These are phyloP conservation scores for Penicillium verrucosum DNA, from an alignment of 2,329 filamentous ascomycete species.

Conservation along the genomic window DNA sequence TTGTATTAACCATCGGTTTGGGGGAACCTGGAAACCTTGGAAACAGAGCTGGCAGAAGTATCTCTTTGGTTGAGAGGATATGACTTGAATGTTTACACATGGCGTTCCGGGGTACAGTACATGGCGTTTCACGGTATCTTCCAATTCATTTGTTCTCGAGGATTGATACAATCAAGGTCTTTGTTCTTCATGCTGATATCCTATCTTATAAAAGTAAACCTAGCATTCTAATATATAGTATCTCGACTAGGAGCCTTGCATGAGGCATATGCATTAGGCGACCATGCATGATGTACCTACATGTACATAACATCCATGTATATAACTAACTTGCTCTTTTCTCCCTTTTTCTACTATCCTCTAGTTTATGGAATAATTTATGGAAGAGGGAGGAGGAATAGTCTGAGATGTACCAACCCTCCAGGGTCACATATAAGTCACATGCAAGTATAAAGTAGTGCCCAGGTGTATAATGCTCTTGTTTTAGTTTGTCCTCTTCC, in stretches of 20 bases:
- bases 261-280: background rate
- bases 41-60: conserved; percentile 33
- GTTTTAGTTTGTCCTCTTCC: too few relatives aligned
- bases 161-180: background rate
- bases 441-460: too few relatives aligned
- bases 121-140: background rate
- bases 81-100: background rate
- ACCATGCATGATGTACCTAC: background rate
- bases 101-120: background rate
- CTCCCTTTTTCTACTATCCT: too few relatives aligned
- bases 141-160: background rate
- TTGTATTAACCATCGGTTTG: conserved; percentile 37
- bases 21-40: conserved; percentile 36
- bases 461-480: too few relatives aligned
- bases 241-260: background rate
- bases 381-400: background rate
- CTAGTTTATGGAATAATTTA: background rate
- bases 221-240: background rate
- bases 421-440: background rate
- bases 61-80: conserved; percentile 23
- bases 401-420: background rate
- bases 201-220: background rate
- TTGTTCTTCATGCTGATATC: background rate
- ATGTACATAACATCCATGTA: too few relatives aligned
- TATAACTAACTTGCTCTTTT: too few relatives aligned